Evolutionary conservation across 2,329 filamentous ascomycete species (phyloP).

Genomic region (Pezicula neosporulosa): DNA sequence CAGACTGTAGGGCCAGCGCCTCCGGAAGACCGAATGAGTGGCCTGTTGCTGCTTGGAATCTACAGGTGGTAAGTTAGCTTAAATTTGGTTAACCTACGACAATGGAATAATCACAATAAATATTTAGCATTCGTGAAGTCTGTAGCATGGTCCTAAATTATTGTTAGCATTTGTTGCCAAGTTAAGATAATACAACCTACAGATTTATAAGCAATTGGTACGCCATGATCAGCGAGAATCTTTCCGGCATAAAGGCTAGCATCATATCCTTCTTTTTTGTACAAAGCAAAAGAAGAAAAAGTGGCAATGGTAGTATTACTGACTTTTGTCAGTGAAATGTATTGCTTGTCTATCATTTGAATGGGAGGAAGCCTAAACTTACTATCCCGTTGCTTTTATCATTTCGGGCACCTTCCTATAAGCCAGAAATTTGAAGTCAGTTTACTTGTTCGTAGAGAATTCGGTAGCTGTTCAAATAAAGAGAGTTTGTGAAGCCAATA

Average conservation of each 20-base stretch:
- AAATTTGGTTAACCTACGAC: not conserved
- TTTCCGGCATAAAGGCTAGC: conserved; percentile 36
- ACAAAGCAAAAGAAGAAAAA: conserved; percentile 38
- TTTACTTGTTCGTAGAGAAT: no score
- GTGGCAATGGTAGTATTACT: conserved; percentile 40
- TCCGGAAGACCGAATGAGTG: conserved; percentile 39
- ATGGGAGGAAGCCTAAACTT: conserved; percentile 12
- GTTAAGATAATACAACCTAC: conserved; percentile 10
- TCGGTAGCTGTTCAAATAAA: no score
- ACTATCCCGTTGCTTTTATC: conserved; percentile 35
- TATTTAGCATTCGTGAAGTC: conserved; percentile 37
- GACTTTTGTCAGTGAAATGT: no score
- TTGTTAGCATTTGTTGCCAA: no score
- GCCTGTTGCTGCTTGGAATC: conserved; percentile 35
- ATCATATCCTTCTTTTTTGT: conserved; percentile 39
- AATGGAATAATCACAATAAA: conserved; percentile 26
- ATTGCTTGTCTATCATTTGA: not conserved
- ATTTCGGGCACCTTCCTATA: conserved; percentile 32
- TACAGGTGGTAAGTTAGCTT: conserved; percentile 6
- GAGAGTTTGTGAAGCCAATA: no score
- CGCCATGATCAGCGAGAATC: conserved; percentile 35
- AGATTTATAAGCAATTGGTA: conserved; percentile 41
- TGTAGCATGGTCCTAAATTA: conserved; percentile 29
- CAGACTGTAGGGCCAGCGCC: conserved; percentile 37
- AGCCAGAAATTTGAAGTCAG: no score